Base-by-base conservation (phyloP, 176 grass and related monocot genomes). In the Lolium rigidum region DNA sequence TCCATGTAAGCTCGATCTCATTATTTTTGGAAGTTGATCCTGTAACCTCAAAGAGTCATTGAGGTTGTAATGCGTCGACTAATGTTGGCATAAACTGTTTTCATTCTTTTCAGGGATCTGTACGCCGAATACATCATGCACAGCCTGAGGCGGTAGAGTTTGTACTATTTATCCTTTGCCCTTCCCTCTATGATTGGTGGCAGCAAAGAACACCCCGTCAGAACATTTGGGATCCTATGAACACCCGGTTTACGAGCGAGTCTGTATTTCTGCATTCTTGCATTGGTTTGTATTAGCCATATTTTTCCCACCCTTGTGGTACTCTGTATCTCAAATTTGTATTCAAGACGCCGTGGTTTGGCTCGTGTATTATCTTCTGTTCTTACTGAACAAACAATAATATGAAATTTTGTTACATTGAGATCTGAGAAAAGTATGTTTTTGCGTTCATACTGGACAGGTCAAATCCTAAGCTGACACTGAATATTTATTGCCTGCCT, bases 61-160 rank as follows among this genome's bases (percentile, higher is more conserved):
- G 56, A 11, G 35, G 15, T 2, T 37, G 0, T 0, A 49, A 21
- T 3, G 17, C 26, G 55, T 75, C 10, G 41, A 64, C 18, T 22
- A 1, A 15, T 68, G 24, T 1, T 87, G 50, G 77, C 50, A n/a
- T 44, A 63, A 58, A 24, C 50, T 82, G 11, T 1, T 68, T 18
- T 92, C 14, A 31, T 20, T 70, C 16, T 26, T 47, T 86, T 25
- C 80, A 94, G 95, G 95, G 92, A 94, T 25, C 92, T 97, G 20
- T 94, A 97, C 25, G 92, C 84, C 0, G 88, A 97, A 55, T 94
- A 97, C 67, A 91, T 97, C 26, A 64, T 97, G 88, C 90, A 94
- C 62, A 97, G 85, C 55, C 79, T 97, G 70, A 84, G 92, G 70
- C 86, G 72, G 80, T 97, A 94, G 78, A 80, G 70, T 14, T 64